Conservation (phyloP, 345 rosid species). For the Ricinus communis region DNA sequence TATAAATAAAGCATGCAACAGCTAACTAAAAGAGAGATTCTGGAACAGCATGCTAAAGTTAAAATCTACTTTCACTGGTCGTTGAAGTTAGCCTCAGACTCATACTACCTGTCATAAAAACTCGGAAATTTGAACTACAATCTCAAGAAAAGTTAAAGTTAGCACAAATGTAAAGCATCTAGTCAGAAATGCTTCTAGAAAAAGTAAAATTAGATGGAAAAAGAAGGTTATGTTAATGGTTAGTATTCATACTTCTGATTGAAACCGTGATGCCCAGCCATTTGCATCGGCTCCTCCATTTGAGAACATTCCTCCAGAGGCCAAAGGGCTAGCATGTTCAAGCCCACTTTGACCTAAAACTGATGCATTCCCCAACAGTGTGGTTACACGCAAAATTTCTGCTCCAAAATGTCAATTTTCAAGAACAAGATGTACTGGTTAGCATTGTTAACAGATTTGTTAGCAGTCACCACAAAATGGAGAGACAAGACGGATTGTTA, state of each 20-base stretch:
- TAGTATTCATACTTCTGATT: slow-evolving; percentile 99
- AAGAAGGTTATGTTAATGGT: slow-evolving; percentile 90
- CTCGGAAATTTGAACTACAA: slow-evolving; percentile 34
- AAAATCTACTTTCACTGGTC: slow-evolving; percentile 29
- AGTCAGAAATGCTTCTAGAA: slow-evolving; percentile 57
- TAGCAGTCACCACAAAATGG: slow-evolving; percentile 59
- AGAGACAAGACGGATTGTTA: slow-evolving; percentile 52
- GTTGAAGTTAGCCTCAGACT: slow-evolving; percentile 40
- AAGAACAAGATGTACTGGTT: slow-evolving; percentile 92
- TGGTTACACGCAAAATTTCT: slow-evolving; percentile 98
- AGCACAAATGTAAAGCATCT: slow-evolving; percentile 41
- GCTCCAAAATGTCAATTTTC: slow-evolving; percentile 97
- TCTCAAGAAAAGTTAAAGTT: slow-evolving; percentile 54
- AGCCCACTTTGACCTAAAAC: slow-evolving; percentile 96
- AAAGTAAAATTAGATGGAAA: slow-evolving; percentile 61
- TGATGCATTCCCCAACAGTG: slow-evolving; percentile 99
- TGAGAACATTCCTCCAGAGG: slow-evolving; percentile 88
- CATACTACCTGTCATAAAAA: slow-evolving; percentile 42
- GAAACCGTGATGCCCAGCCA: slow-evolving; percentile 91
- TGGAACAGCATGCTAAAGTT: slow-evolving; percentile 20
- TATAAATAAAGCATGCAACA: too few species aligned
- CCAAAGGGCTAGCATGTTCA: slow-evolving; percentile 91
- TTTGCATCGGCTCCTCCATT: slow-evolving; percentile 93
- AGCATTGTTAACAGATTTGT: slow-evolving; percentile 74
- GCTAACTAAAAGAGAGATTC: slow-evolving; percentile 21